Base-by-base conservation (phyloP, 176 grass and related monocot species). In the Aegilops umbellulata region DNA sequence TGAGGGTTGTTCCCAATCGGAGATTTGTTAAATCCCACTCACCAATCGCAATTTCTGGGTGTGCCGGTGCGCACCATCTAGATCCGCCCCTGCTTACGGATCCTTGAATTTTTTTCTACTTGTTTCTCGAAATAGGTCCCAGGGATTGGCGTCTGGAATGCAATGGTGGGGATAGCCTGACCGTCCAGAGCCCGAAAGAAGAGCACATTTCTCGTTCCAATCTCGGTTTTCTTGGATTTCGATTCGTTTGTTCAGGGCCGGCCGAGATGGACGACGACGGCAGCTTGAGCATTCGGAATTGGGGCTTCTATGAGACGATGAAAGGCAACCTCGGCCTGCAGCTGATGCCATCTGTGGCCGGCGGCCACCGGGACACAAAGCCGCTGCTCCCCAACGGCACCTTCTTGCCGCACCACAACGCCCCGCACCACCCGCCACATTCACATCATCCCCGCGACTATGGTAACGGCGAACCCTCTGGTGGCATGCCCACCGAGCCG, bases 221-320 rank as follows among this genome's bases (percentile, higher is more conserved):
- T 77, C 83, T 53, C 24, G 24, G 66, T 71, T 53, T 16, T 80
- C 46, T 22, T 83, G 27, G 66, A 86, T 64, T 85, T 90, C 30
- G 65, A 83, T 77, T 87, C 7, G 20, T 80, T 55, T 41, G 17
- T 39, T 22, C 44, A 47, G 36, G 69, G 31, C 51, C 10, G 2
- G 77, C 44, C 8, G 72, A 87, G 74, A 95, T 95, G 95, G 93
- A 98, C 78, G 95, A 92, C 16, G 92, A 97, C 17, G 92, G 86
- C 20, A 77, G 84, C 68, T 90, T 95, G 31, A 83, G 93, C 31
- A 87, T 95, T 58, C 89, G 89, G 87, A 93, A 93, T 90, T 93
- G 95, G 93, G 91, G 93, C 66, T 98, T 89, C 90, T 98, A 95
- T n/a, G 93, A 95, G 13, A 84, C 77, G 1, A 75, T 90, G 25